Percentiles rank a stretch among this genome's conserved stretches.
These are phyloP conservation scores for Syzygium grande DNA, from an alignment of 345 rosid genomes.

Conservation along the genomic window DNA sequence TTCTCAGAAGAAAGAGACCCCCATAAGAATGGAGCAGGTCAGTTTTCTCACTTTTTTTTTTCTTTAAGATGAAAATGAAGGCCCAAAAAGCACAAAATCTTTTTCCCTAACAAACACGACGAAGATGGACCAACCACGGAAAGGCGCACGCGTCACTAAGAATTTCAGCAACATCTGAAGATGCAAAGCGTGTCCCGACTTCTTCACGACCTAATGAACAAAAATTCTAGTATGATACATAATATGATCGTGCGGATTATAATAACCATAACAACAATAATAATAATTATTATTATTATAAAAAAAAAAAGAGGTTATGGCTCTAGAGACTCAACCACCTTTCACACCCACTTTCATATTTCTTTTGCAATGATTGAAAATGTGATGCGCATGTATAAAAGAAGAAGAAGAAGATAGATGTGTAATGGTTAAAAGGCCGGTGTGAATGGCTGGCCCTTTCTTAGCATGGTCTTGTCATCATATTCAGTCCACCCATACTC, in stretches of 20 bases:
- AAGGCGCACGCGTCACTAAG: background rate
- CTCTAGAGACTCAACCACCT: background rate
- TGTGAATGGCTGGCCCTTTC: background rate
- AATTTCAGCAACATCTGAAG: background rate
- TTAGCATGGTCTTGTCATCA: background rate
- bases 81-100: background rate
- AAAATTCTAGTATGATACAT: background rate
- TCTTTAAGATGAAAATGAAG: background rate
- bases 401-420: background rate
- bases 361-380: background rate
- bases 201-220: background rate
- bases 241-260: background rate
- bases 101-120: background rate
- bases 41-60: background rate
- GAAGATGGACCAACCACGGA: background rate
- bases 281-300: background rate
- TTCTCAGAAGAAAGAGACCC: background rate
- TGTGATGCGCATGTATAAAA: background rate
- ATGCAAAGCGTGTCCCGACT: background rate
- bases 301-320: background rate
- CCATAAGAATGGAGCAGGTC: background rate
- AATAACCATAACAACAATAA: background rate
- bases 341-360: background rate
- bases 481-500: background rate
- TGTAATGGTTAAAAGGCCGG: background rate